A percentile compares a stretch with the other conserved stretches of the same genome.
Evolutionary conservation across 208 protist genomes (phyloP).

Genomic region (Leishmania turanica): DNA sequence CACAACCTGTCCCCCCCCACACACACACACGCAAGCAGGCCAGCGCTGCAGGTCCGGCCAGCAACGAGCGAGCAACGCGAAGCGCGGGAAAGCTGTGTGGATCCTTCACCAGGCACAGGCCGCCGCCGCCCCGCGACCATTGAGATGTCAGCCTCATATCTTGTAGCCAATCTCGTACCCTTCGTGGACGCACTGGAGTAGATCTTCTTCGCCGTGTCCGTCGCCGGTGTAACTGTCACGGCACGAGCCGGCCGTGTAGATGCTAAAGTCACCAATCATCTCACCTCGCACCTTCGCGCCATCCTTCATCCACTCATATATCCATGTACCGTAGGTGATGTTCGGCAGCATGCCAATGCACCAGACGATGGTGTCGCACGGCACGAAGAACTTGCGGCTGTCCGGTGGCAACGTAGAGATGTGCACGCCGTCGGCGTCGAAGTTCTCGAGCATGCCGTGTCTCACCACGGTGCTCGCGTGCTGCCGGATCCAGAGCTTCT

Average conservation of each 20-base stretch:
- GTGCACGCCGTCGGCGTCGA: constrained; percentile 68
- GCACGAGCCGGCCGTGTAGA: constrained; percentile 80
- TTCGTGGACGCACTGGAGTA: constrained; percentile 81
- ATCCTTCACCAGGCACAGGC: not conserved
- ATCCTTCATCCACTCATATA: constrained; percentile 90
- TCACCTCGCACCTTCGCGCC: constrained; percentile 75
- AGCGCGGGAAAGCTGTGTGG: not conserved
- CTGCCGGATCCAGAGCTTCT: constrained; percentile 81
- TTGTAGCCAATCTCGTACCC: constrained; percentile 88
- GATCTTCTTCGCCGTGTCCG: constrained; percentile 85
- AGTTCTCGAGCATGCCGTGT: constrained; percentile 64
- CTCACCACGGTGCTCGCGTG: constrained; percentile 77
- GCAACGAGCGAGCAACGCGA: not conserved
- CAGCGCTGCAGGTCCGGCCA: not conserved
- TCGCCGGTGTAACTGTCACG: constrained; percentile 77
- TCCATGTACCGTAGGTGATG: constrained; percentile 75
- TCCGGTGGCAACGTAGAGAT: constrained; percentile 64
- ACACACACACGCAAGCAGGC: not conserved
- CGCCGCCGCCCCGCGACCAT: not conserved
- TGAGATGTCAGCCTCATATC: constrained; percentile 33
- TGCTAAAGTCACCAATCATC: constrained; percentile 76
- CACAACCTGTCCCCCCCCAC: not conserved
- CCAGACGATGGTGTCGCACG: constrained; percentile 89
- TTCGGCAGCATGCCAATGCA: constrained; percentile 85
- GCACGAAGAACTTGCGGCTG: constrained; percentile 52